phyloP scores from a whole-genome alignment of 1,284 basidiomycete species.

The Moesziomyces globuligerus region DNA sequence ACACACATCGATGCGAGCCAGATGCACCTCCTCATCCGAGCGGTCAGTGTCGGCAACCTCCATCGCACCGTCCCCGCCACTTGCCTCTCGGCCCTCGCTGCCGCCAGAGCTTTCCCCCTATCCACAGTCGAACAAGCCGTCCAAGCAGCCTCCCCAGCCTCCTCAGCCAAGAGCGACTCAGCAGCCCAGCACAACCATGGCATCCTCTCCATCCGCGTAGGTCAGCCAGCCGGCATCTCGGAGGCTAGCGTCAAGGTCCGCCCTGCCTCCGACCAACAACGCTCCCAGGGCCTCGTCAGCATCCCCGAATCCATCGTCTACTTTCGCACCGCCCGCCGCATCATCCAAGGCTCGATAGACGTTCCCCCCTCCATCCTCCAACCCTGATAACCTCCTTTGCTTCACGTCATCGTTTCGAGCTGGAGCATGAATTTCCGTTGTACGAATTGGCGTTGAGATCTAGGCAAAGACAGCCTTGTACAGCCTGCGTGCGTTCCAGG shows the following conservation, averaged over 20 bases:
- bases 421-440: not conserved
- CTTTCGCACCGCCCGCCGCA: conserved; percentile 55
- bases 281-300: not conserved
- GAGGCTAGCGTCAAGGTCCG: conserved; percentile 43
- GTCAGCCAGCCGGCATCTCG: conserved; percentile 63
- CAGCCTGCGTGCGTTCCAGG: conserved; percentile 14
- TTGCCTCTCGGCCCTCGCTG: conserved; percentile 59
- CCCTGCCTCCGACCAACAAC: not conserved
- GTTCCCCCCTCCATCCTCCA: conserved; percentile 19
- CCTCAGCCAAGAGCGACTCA: not conserved
- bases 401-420: not conserved
- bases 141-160: no score
- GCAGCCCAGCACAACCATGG: not conserved
- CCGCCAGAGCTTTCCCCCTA: conserved; percentile 26
- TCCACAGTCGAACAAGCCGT: conserved; percentile 45
- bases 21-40: conserved; percentile 58
- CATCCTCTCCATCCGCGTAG: conserved; percentile 52
- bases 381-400: not conserved
- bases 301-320: conserved; percentile 52
- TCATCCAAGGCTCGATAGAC: conserved; percentile 52
- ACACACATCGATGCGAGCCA: conserved; percentile 9
- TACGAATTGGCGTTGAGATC: not conserved
- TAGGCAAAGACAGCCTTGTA: conserved; percentile 26
- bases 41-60: conserved; percentile 58
- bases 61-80: conserved; percentile 63